Evolutionary conservation across 768 basidiomycete species (phyloP).

Genomic region (Tubosaeta brunneosetosa): DNA sequence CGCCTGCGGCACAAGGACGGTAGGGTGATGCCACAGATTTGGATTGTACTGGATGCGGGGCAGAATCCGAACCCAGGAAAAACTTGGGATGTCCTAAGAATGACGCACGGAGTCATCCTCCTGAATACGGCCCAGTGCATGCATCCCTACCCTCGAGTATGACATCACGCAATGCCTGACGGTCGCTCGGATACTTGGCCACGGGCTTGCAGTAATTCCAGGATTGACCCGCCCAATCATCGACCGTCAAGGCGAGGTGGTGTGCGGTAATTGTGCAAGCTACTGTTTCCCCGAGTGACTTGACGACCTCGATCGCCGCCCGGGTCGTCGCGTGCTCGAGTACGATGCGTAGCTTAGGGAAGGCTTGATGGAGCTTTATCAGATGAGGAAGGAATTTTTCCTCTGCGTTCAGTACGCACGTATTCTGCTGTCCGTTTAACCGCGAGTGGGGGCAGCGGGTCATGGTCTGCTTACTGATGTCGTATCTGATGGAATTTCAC

Average conservation of each 20-base stretch:
- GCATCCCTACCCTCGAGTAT: slow-evolving; percentile 59
- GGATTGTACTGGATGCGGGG: slow-evolving; percentile 74
- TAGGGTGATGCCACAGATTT: slow-evolving; percentile 69
- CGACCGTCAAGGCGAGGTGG: slow-evolving; percentile 89
- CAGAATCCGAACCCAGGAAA: slow-evolving; percentile 96
- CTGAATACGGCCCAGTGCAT: neutral
- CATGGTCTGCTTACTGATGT: slow-evolving; percentile 38
- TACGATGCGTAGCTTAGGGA: slow-evolving; percentile 90
- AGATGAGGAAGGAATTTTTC: slow-evolving; percentile 85
- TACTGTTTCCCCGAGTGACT: slow-evolving; percentile 72
- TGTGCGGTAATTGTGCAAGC: slow-evolving; percentile 97
- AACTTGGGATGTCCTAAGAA: slow-evolving; percentile 81
- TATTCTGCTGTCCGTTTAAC: slow-evolving; percentile 50
- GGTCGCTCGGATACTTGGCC: slow-evolving; percentile 92
- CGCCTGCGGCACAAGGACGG: slow-evolving; percentile 85
- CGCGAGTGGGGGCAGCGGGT: neutral
- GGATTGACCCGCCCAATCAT: slow-evolving; percentile 94
- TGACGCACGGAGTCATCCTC: neutral
- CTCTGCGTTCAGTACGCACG: slow-evolving; percentile 92
- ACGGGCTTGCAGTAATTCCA: slow-evolving; percentile 98
- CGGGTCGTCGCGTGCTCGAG: slow-evolving; percentile 95
- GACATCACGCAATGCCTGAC: slow-evolving; percentile 73
- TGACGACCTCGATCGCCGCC: slow-evolving; percentile 84
- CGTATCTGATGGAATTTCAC: slow-evolving; percentile 91
- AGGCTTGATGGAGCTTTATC: slow-evolving; percentile 69